Conservation (phyloP, 768 basidiomycete genomes). For the Wakefieldia striispora region DNA sequence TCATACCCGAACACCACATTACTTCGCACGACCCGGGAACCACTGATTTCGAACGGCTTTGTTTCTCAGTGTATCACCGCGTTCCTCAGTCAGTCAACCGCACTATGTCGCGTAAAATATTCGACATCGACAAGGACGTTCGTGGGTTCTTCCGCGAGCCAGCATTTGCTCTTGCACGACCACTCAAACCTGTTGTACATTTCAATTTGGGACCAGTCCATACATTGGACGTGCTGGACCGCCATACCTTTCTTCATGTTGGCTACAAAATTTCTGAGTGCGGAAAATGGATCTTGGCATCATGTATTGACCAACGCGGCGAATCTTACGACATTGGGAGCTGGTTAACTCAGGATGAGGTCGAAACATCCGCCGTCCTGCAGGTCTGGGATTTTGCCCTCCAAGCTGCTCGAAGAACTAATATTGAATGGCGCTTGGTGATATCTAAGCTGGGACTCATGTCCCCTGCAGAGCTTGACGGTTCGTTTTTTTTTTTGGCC, state of each 20-base stretch:
- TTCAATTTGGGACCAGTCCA: slow-evolving; percentile 40
- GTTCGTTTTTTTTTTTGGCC: slow-evolving; percentile 39
- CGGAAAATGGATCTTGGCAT: slow-evolving; percentile 75
- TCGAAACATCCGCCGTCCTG: slow-evolving; percentile 46
- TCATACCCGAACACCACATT: slow-evolving; percentile 67
- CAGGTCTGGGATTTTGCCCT: slow-evolving; percentile 72
- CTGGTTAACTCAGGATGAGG: slow-evolving; percentile 57
- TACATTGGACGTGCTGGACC: slow-evolving; percentile 51
- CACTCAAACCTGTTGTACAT: slow-evolving; percentile 33
- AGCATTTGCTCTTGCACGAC: slow-evolving; percentile 59
- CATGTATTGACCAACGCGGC: slow-evolving; percentile 75
- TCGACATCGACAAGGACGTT: slow-evolving; percentile 37
- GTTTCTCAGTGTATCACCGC: slow-evolving; percentile 69
- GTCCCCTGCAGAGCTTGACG: slow-evolving; percentile 56
- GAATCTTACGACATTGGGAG: slow-evolving; percentile 69
- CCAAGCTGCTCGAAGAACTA: slow-evolving; percentile 59
- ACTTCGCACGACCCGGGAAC: slow-evolving; percentile 30
- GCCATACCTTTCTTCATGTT: slow-evolving; percentile 69
- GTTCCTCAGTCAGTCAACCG: slow-evolving; percentile 61
- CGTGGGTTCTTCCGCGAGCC: slow-evolving; percentile 62
- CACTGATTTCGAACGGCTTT: slow-evolving; percentile 46
- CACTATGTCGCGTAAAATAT: slow-evolving; percentile 52
- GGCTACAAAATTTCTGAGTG: slow-evolving; percentile 67
- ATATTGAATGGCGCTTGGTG: slow-evolving; percentile 79
- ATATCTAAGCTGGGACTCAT: slow-evolving; percentile 68